Evolutionary conservation across 495 filamentous ascomycete genomes (phyloP), one percentile per base, ranked within the genome.

Genomic region (Penicillium malachiteum): DNA sequence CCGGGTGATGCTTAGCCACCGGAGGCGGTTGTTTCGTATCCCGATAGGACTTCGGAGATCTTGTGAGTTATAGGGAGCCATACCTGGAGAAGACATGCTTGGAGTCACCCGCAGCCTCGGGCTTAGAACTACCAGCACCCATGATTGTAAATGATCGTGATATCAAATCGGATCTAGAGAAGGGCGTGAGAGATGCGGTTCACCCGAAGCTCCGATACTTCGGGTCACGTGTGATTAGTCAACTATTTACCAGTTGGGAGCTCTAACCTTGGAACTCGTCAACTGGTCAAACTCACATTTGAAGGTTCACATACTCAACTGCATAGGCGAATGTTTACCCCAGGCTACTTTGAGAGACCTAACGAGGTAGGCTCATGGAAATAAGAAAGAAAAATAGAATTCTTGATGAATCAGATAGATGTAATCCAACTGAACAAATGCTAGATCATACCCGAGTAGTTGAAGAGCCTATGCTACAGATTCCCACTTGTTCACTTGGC

Each of bases 21-120:
- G 26, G 38, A 38, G 44, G 38, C 59, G 37, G 51, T 49, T 41
- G 51, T 43, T 48, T 41, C 49, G 47, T 40, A 56, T 65, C 38
- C 55, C 59, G 57, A 47, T 18, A 34, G 35, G 48, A 35, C 52
- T 42, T 52, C 8, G 50, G 12, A 12, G 50, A 26, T 12, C 13
- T 21, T 43, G 35, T 14, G 48, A 16, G 35, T 9, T 48, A 32
- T 31, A 48, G 26, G 52, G n/a, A 47, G 16, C 46, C 48, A 48
- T 71, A 80, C 79, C 77, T 78, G 18, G 77, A 71, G 64, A 82
- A 81, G 64, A 81, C 69, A 70, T 81, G 79, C 59, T 78, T 71
- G 48, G 77, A 73, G 60, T 68, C 68, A 56, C 68, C 72, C 66
- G 78, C 64, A 62, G 72, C 74, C 55, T 76, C 69, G 45, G 79